Percentiles rank a stretch among this genome's conserved stretches.
Conservation (phyloP, 2,329 filamentous ascomycete genomes). For the Blastomyces percursus region DNA sequence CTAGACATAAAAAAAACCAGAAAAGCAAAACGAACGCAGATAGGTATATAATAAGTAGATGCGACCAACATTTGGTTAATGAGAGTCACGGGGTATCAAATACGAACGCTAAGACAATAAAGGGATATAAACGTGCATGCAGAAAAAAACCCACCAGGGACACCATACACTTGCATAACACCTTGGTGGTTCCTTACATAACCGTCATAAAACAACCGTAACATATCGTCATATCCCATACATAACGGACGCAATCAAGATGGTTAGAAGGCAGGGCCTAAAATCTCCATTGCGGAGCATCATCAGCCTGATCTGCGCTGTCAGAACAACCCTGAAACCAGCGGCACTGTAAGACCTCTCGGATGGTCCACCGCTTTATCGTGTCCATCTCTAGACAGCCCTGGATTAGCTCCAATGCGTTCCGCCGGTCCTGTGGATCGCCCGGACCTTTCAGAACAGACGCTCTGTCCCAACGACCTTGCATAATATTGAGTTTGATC, state of each 20-base stretch:
- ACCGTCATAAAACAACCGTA: background rate
- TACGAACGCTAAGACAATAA: background rate
- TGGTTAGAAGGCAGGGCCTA: constrained; percentile 14
- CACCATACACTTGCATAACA: background rate
- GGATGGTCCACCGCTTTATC: constrained; percentile 46
- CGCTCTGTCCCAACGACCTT: constrained; percentile 47
- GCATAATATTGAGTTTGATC: constrained; percentile 48
- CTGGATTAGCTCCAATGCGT: constrained; percentile 46
- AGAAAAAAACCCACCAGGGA: background rate
- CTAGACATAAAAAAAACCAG: background rate
- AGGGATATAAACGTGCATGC: background rate
- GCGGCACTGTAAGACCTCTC: constrained; percentile 42
- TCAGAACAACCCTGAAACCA: constrained; percentile 43
- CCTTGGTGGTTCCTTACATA: background rate
- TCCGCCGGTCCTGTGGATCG: constrained; percentile 27
- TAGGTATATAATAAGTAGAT: background rate
- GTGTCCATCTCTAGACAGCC: constrained; percentile 50
- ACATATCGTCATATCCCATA: background rate
- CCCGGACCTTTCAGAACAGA: constrained; percentile 37
- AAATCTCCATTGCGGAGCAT: constrained; percentile 29
- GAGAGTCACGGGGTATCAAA: background rate
- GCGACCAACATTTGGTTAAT: background rate
- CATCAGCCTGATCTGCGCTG: constrained; percentile 21
- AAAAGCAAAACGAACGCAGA: background rate
- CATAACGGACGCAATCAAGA: background rate